Percentiles rank a stretch among this genome's conserved stretches.
Evolutionary conservation across 495 filamentous ascomycete genomes (phyloP).

Genomic region (Penicillium steckii): DNA sequence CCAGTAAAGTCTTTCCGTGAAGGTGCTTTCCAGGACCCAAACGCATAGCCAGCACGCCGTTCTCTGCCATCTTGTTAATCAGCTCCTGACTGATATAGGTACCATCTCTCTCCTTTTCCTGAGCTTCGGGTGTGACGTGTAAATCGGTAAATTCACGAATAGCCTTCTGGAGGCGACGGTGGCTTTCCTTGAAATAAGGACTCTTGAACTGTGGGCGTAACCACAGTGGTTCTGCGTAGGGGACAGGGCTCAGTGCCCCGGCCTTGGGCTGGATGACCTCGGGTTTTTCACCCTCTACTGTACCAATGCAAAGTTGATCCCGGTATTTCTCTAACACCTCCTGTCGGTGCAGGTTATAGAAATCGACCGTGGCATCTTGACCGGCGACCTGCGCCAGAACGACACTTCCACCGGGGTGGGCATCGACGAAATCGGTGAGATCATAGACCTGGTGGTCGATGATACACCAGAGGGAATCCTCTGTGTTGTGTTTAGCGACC

Average conservation of each 20-base stretch:
- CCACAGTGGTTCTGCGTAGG: slow-evolving; percentile 83
- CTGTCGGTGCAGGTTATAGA: slow-evolving; percentile 60
- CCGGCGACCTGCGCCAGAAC: slow-evolving; percentile 56
- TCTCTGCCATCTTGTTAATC: slow-evolving; percentile 73
- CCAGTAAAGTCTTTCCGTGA: slow-evolving; percentile 64
- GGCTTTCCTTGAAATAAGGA: slow-evolving; percentile 80
- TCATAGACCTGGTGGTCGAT: slow-evolving; percentile 61
- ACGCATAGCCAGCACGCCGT: slow-evolving; percentile 76
- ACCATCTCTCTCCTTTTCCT: slow-evolving; percentile 74
- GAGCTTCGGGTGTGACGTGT: slow-evolving; percentile 70
- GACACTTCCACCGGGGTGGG: slow-evolving; percentile 59
- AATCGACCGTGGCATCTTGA: slow-evolving; percentile 54
- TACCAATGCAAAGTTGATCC: slow-evolving; percentile 68
- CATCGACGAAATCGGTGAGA: slow-evolving; percentile 55
- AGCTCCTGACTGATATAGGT: slow-evolving; percentile 73
- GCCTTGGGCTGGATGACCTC: slow-evolving; percentile 68
- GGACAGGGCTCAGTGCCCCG: slow-evolving; percentile 71
- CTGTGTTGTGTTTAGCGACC: slow-evolving; percentile 52
- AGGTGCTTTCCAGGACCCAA: slow-evolving; percentile 82
- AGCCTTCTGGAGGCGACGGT: slow-evolving; percentile 67
- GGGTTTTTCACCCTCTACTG: slow-evolving; percentile 69
- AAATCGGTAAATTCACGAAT: slow-evolving; percentile 72
- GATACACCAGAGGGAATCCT: slow-evolving; percentile 57
- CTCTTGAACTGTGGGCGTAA: slow-evolving; percentile 74
- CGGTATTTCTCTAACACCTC: slow-evolving; percentile 72